Base-by-base conservation (phyloP, 768 basidiomycete species). In the Steccherinum ochraceum region DNA sequence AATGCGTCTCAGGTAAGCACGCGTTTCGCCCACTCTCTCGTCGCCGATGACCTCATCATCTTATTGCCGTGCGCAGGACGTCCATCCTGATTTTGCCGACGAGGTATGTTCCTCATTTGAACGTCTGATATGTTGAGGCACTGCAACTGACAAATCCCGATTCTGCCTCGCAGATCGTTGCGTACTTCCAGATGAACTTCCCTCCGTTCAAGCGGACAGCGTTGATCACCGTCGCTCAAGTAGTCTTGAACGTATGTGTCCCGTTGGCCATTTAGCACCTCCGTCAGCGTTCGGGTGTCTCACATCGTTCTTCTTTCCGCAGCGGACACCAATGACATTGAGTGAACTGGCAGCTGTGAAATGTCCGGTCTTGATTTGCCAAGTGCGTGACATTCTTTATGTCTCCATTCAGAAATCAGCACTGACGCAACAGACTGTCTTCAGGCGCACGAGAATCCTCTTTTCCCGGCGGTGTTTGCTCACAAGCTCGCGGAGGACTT, bases 331-430 rank as follows among this genome's bases (percentile, higher is more conserved):
- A 3, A 63, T 88, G 44, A 73, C 58, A 39, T 55, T 71, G 18
- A 72, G 75, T 23, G 70, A 75, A 52, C 69, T 79, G 24, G 72
- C 73, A n/a, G 58, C 65, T 39, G 77, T 89, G 46, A 78, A 64
- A 3, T 77, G 79, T 54, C 87, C 87, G 2, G 78, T 84, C 11
- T 69, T 89, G 12, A 77, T 89, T 18, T 74, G 89, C 40, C 86
- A 87, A 66, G 86, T 86, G 18, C 18, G 41, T 43, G 48, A 50
- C 71, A 61, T 16, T 10, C 10, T 24, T 40, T 10, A 19, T 44
- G 40, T 24, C 43, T 43, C 35, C 40, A 5, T n/a, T n/a, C n/a
- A n/a, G 19, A n/a, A 49, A 10, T 26, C 35, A 23, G 24, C 27
- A n/a, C 27, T 41, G 24, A 21, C 21, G 19, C 26, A 27, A 20